A percentile compares a stretch with the other conserved stretches of the same genome.
Conservation (phyloP, 768 basidiomycete genomes). For the Tubosaeta sp. region DNA sequence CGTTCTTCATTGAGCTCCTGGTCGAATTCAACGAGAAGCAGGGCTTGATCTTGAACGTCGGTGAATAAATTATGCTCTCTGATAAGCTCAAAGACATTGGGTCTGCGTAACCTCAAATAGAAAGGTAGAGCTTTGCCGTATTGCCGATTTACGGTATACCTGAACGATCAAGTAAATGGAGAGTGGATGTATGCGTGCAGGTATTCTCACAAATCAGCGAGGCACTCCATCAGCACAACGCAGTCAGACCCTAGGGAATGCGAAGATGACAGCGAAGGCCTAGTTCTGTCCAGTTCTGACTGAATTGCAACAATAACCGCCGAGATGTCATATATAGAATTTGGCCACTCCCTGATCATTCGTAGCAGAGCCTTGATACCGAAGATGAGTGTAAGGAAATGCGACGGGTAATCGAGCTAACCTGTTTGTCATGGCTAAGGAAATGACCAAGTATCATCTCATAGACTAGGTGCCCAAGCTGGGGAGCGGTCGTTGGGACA, state of each 20-base stretch:
- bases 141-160: constrained; percentile 84
- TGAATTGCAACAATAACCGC: constrained; percentile 89
- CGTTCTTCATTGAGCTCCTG: constrained; percentile 72
- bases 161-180: constrained; percentile 26
- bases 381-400: neutral
- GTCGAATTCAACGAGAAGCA: constrained; percentile 92
- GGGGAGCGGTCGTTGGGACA: constrained; percentile 79
- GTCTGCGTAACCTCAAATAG: constrained; percentile 78
- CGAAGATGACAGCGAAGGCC: constrained; percentile 46
- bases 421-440: constrained; percentile 70
- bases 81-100: constrained; percentile 93
- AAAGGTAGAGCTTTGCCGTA: constrained; percentile 92
- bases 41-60: constrained; percentile 89
- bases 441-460: constrained; percentile 93
- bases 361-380: constrained; percentile 58
- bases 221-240: constrained; percentile 82
- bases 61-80: constrained; percentile 91
- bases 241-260: constrained; percentile 43
- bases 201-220: constrained; percentile 75
- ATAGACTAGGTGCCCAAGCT: constrained; percentile 80
- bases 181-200: neutral
- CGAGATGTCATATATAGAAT: constrained; percentile 80
- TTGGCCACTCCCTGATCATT: constrained; percentile 87
- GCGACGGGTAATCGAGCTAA: constrained; percentile 24
- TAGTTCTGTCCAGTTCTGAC: constrained; percentile 66